Percentiles rank a stretch among this genome's conserved stretches.
phyloP scores from a whole-genome alignment of 768 basidiomycete species.

The Amanita thiersii region DNA sequence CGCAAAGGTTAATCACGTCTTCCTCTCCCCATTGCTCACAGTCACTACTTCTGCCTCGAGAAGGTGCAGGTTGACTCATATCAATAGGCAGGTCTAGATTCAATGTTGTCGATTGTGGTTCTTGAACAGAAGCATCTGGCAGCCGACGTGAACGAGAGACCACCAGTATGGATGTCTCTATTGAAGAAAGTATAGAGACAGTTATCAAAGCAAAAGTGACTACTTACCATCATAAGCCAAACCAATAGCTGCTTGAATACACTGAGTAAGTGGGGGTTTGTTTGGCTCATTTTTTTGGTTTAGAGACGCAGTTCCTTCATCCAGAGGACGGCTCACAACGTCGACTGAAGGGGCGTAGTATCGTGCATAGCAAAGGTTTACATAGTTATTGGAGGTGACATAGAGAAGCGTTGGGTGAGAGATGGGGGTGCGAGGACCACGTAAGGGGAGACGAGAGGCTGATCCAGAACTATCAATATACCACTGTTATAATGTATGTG shows the following conservation, averaged over 20 bases:
- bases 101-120: conserved; percentile 29
- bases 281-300: conserved; percentile 27
- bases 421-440: conserved; percentile 48
- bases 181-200: conserved; percentile 1
- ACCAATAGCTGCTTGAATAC: conserved; percentile 52
- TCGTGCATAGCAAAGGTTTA: conserved; percentile 48
- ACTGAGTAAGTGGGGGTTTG: conserved; percentile 33
- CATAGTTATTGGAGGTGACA: conserved; percentile 55
- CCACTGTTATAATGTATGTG: conserved; percentile 39
- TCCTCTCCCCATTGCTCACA: conserved; percentile 60
- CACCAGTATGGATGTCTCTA: conserved; percentile 51
- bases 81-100: conserved; percentile 32
- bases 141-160: conserved; percentile 53
- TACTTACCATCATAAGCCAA: conserved; percentile 48
- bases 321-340: conserved; percentile 40
- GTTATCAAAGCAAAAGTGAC: background rate
- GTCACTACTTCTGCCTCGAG: conserved; percentile 20
- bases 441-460: conserved; percentile 45
- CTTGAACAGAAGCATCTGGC: conserved; percentile 23
- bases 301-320: conserved; percentile 26
- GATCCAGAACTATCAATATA: conserved; percentile 30
- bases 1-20: conserved; percentile 48
- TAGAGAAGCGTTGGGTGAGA: conserved; percentile 50
- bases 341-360: conserved; percentile 34
- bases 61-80: conserved; percentile 16